These are phyloP conservation scores for Bryoerythrophyllum caledonicum DNA, from an alignment of 225 moss, liverwort and hornwort species.

Conservation along the genomic window DNA sequence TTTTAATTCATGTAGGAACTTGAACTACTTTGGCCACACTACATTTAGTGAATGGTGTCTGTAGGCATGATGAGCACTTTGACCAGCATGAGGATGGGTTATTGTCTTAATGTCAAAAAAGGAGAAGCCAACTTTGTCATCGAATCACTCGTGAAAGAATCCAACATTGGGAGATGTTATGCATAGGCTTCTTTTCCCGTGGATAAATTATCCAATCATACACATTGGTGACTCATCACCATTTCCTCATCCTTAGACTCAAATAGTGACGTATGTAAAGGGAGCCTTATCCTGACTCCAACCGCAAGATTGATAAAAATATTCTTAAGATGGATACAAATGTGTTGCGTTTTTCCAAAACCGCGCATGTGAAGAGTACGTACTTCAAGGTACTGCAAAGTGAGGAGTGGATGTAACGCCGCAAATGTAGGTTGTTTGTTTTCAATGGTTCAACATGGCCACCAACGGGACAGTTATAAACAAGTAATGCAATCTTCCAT, in stretches of 20 bases:
- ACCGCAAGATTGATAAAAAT: neutral
- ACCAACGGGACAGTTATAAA: no score
- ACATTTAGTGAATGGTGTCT: no score
- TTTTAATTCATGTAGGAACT: no score
- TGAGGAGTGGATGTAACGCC: neutral
- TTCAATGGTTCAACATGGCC: constrained; percentile 6
- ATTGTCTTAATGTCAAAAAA: constrained; percentile 4
- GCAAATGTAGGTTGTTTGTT: neutral
- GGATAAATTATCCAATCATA: constrained; percentile 13
- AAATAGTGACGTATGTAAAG: neutral
- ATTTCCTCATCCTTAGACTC: constrained; percentile 10
- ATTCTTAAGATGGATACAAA: neutral
- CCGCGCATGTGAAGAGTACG: neutral
- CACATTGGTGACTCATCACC: constrained; percentile 2
- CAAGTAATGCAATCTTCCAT: constrained; percentile 22
- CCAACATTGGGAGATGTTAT: neutral
- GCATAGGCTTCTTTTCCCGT: neutral
- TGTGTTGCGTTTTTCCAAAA: constrained; percentile 12
- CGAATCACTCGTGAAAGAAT: neutral
- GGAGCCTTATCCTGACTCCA: neutral
- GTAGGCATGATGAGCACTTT: no score
- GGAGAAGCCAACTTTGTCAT: neutral
- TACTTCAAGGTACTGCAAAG: constrained; percentile 14
- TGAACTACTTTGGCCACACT: no score
- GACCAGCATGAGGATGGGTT: neutral